Evolutionary conservation across 192 early-diverging fungal genomes (phyloP), one percentile per base, ranked within the genome.

Genomic region (Gamsiella multidivaricata): DNA sequence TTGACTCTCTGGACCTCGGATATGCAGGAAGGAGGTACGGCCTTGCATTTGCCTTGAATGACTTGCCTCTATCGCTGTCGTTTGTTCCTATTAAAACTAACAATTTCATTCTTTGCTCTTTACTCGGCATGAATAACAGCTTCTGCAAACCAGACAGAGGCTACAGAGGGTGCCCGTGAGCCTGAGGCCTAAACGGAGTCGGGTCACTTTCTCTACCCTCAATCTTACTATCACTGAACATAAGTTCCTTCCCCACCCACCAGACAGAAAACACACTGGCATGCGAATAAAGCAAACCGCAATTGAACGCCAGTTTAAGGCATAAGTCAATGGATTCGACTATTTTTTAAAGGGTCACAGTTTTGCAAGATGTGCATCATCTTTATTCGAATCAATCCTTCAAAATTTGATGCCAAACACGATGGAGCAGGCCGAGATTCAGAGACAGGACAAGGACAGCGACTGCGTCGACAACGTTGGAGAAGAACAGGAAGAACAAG

Each of bases 1-100:
- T 89, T 99, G 80, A 98, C 97, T 54, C 90, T 99, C 61, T 99
- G 97, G 97, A 98, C 96, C 61, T 96, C 96, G 66, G 97, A 99
- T 71, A 88, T 71, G 69, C 69, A 71, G 46, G 69, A 71, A 18
- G n/a, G n/a, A n/a, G 69, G 69, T 71, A 71, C 54, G 20, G 53
- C 34, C 10, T 67, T 34, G 8, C 20, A 20, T n/a, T 25, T 3
- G 3, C 20, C 22, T 22, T 9, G 9, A 3, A 4, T 51, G 17
- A 22, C 49, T 23, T 51, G 17, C 20, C 22, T 6, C 32, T 33
- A 4, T 22, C 39, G 17, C n/a, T 32, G 49, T 57, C 2, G 34
- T 56, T 34, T 47, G 11, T 57, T 15, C 9, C 10, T 12, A 26
- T 57, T 23, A 12, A 28, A 3, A 18, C 45, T 46, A 18, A 46